These are phyloP conservation scores for Kluyveromyces sp. DNA, from an alignment of 1,139 yeast genomes.

Conservation along the genomic window DNA sequence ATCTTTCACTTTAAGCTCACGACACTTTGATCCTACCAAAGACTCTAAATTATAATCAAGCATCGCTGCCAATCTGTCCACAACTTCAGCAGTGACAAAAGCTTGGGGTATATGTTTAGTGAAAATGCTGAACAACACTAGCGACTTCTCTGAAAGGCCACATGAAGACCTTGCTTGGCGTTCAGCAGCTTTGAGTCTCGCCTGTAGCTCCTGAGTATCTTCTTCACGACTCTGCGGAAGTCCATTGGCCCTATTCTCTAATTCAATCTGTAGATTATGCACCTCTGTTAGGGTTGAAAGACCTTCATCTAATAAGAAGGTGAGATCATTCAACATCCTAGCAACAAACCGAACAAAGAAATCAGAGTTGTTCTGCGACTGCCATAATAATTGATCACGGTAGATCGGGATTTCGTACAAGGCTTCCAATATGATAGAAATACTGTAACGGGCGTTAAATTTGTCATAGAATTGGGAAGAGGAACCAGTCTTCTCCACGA, in stretches of 20 bases:
- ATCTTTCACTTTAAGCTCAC: slow-evolving; percentile 74
- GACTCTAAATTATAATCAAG: slow-evolving; percentile 83
- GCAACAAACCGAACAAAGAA: slow-evolving; percentile 91
- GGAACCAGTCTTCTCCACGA: slow-evolving; percentile 94
- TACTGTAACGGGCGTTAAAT: slow-evolving; percentile 82
- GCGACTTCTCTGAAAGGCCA: slow-evolving; percentile 78
- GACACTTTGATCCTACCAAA: slow-evolving; percentile 90
- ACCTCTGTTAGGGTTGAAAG: slow-evolving; percentile 71
- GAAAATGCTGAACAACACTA: slow-evolving; percentile 69
- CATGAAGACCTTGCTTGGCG: slow-evolving; percentile 74
- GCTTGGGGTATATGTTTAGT: slow-evolving; percentile 83
- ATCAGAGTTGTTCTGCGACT: slow-evolving; percentile 60
- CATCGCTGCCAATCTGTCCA: slow-evolving; percentile 93
- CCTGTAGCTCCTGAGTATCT: slow-evolving; percentile 48
- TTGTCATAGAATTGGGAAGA: slow-evolving; percentile 94
- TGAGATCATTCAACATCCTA: slow-evolving; percentile 87
- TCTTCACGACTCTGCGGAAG: slow-evolving; percentile 44
- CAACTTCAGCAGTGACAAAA: slow-evolving; percentile 82
- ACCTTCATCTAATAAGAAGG: slow-evolving; percentile 87
- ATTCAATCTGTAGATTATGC: slow-evolving; percentile 63
- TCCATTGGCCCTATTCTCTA: slow-evolving; percentile 37
- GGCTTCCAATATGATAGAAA: slow-evolving; percentile 74
- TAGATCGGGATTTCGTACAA: slow-evolving; percentile 72
- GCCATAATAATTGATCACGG: slow-evolving; percentile 58
- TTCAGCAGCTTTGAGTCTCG: slow-evolving; percentile 57